Percentiles rank a stretch among this genome's conserved stretches.
Conservation (phyloP, 140 eudicot genomes). For the Ambrosia hybrid region DNA sequence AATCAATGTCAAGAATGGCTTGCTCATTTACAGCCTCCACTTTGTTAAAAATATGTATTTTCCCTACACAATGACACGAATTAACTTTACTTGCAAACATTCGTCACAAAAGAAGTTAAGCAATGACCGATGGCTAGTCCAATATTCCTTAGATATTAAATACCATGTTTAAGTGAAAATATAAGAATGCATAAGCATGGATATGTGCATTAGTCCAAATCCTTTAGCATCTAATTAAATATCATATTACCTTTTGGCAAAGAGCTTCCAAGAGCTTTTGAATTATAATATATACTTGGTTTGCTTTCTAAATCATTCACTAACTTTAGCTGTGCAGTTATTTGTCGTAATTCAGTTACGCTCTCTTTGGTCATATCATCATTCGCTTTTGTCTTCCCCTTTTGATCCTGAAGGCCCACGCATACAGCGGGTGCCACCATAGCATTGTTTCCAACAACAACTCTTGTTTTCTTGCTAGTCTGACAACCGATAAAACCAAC, state of each 20-base stretch:
- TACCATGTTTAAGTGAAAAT: too few species aligned
- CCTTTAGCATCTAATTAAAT: constrained; percentile 17
- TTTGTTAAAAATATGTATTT: constrained; percentile 29
- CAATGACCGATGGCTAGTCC: constrained; percentile 5
- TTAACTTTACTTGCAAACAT: background rate
- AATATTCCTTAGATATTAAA: background rate
- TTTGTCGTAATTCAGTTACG: constrained; percentile 46
- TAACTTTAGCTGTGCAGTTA: constrained; percentile 26
- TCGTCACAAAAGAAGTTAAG: constrained; percentile 3
- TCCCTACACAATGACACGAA: constrained; percentile 38
- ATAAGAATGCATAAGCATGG: too few species aligned
- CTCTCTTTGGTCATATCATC: constrained; percentile 48
- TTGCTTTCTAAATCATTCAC: constrained; percentile 21
- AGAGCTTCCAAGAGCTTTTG: constrained; percentile 21
- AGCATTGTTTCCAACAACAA: constrained; percentile 29
- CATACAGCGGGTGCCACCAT: constrained; percentile 41
- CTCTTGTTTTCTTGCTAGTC: constrained; percentile 49
- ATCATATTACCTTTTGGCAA: constrained; percentile 42
- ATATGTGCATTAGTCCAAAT: too few species aligned
- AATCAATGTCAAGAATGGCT: too few species aligned
- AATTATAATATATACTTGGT: constrained; percentile 26
- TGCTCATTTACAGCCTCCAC: constrained; percentile 28
- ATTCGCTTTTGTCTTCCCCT: constrained; percentile 29
- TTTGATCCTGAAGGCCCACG: constrained; percentile 29
- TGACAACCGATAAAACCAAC: constrained; percentile 35